phyloP scores from a whole-genome alignment of 768 basidiomycete genomes.

The Leccinum barrowsii region DNA sequence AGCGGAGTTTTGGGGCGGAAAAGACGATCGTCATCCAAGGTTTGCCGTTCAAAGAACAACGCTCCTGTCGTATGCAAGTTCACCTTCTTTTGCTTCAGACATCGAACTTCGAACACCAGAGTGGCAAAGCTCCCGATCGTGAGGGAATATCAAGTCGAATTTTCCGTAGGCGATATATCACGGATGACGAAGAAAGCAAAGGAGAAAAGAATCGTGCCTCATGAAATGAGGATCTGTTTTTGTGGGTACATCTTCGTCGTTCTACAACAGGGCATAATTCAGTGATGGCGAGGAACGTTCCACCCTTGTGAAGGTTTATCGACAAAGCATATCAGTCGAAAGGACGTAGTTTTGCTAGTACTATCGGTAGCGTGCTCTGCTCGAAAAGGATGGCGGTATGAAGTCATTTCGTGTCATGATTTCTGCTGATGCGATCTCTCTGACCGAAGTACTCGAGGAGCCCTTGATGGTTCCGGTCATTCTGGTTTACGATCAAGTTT shows the following conservation, averaged over 20 bases:
- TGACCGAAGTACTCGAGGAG: background rate
- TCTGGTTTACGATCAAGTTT: background rate
- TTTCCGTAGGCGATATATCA: no score
- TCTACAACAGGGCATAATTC: no score
- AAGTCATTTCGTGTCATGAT: background rate
- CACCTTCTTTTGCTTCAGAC: background rate
- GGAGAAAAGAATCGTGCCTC: no score
- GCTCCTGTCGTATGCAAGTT: background rate
- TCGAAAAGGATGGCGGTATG: background rate
- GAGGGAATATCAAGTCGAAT: background rate
- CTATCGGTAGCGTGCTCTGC: background rate
- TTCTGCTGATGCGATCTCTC: background rate
- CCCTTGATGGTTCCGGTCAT: background rate
- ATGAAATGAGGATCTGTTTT: no score
- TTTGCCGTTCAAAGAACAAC: background rate
- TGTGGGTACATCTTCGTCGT: no score
- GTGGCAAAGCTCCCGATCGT: background rate
- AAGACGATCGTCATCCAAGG: background rate
- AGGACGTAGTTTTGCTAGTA: background rate
- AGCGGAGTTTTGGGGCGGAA: background rate
- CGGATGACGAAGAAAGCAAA: no score
- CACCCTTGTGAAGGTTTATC: no score
- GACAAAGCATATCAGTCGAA: no score
- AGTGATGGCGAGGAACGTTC: no score
- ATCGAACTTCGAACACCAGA: background rate